Evolutionary conservation across 1,284 basidiomycete genomes (phyloP), one percentile per base, ranked within the genome.

Genomic region (Wallemia ichthyophaga): DNA sequence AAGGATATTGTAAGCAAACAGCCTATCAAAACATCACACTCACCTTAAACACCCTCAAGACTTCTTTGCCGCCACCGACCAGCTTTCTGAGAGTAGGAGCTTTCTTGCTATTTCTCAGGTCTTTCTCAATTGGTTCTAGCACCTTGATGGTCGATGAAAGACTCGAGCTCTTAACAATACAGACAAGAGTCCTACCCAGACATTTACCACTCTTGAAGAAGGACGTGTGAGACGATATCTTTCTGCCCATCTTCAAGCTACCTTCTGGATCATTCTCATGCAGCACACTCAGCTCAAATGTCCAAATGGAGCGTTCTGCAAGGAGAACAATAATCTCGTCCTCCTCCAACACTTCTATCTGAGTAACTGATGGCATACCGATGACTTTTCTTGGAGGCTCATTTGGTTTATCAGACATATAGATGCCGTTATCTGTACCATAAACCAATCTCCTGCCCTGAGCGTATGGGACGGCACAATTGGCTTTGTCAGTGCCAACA

Each of bases 201-300:
- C 92, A 98, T 57, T 83, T 77, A 0, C 94, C 94, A 9, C 85
- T 83, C 70, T 95, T 95, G 79, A 99, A 98, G 73, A 98, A 98
- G 2, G 85, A 84, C 1, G 91, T 96, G 70, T 96, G 91, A 1
- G 86, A 85, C 0, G 91, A 87, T 66, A 98, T 91, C 60, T 89
- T 80, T 69, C 95, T 91, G 7, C 88, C 89, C 3, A 89, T 81
- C 70, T 91, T 94, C 60, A 95, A 73, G 1, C 88, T 89, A 15
- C 84, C 82, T 69, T 82, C 78, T 0, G 94, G 88, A 66, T 98
- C 94, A 63, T 79, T 78, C 0, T 84, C 81, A 66, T 95, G 87
- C 26, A 99, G 74, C 5, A 87, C 82, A 56, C 98, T 94, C 26
- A 99, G 74, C 0, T 91, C 91, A 73, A 96, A 96, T 0, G 92